Evolutionary conservation across 768 basidiomycete genomes (phyloP).

Genomic region (Dendrothele bispora): DNA sequence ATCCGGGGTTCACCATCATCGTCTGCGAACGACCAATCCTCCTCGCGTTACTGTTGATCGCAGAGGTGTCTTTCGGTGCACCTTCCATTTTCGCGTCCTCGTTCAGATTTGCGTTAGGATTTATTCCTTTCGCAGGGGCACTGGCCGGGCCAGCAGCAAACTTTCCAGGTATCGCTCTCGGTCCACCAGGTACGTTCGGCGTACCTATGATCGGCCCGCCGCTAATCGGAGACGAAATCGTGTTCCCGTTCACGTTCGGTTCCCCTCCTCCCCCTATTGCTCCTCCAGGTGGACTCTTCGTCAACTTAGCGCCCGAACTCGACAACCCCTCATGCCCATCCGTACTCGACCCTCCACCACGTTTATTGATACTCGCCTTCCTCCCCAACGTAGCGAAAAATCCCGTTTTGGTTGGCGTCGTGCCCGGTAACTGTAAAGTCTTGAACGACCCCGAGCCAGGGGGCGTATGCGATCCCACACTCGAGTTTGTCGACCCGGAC

Average conservation of each 20-base stretch:
- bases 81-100: no score
- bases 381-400: slow-evolving; percentile 79
- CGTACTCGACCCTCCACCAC: slow-evolving; percentile 13
- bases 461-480: slow-evolving; percentile 25
- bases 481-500: no score
- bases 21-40: slow-evolving; percentile 70
- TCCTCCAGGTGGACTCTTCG: slow-evolving; percentile 37
- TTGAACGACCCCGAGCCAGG: slow-evolving; percentile 42
- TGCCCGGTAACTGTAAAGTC: slow-evolving; percentile 46
- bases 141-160: no score
- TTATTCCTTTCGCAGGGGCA: no score
- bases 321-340: slow-evolving; percentile 15
- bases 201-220: slow-evolving; percentile 26
- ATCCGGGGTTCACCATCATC: slow-evolving; percentile 46
- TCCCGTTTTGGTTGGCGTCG: slow-evolving; percentile 44
- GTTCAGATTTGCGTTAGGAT: no score
- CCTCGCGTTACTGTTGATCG: no score
- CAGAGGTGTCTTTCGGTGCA: no score
- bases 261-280: no score
- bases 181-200: slow-evolving; percentile 71
- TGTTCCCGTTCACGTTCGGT: no score
- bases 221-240: slow-evolving; percentile 21
- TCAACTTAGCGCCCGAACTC: slow-evolving; percentile 34
- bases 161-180: slow-evolving; percentile 71
- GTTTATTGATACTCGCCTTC: slow-evolving; percentile 54